Evolutionary conservation across 208 protist genomes (phyloP), one percentile per base, ranked within the genome.

Genomic region (Polymyxa betae): DNA sequence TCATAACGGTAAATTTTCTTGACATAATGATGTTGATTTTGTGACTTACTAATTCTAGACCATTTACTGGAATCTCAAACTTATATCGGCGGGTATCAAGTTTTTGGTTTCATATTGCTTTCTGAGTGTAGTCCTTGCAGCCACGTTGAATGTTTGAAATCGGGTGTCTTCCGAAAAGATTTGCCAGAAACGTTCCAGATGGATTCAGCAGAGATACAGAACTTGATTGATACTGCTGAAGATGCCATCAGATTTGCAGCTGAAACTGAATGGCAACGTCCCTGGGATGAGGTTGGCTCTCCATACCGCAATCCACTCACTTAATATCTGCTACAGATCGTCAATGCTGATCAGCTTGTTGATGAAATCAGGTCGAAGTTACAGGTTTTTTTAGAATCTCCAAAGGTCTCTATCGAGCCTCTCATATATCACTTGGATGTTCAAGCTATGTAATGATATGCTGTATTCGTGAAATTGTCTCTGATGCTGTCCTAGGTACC

Each of bases 21-120:
- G 24, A 29, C 49, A 60, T 60, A 5, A 60, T 60, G 12, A 60
- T 60, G 24, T 60, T 29, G 49, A 29, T 60, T 24, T 5, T 24
- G 5, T 24, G 24, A 60, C 24, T 60, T 24, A 5, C 49, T n/a
- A n/a, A n/a, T n/a, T 60, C 24, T 29, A 60, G 49, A 98, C 0
- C 98, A 99, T 92, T 93, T 99, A 0, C 95, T 99, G 43, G 97
- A 99, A 90, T 96, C 92, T 0, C 98, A 99, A 93, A 99, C 99
- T 1, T 99, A 99, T 94, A 98, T 99, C 89, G 97, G 98, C 38
- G 97, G 97, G 5, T 82, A 82, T 60, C 49, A 40, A 40, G 35
- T 35, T 35, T 82, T 82, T 43, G 72, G 40, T 82, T 43, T 20
- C n/a, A 20, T 5, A 40, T 43, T 82, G n/a, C 5, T 43, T 20